phyloP scores from a whole-genome alignment of 495 filamentous ascomycete genomes.

The Penicillium verhagenii region DNA sequence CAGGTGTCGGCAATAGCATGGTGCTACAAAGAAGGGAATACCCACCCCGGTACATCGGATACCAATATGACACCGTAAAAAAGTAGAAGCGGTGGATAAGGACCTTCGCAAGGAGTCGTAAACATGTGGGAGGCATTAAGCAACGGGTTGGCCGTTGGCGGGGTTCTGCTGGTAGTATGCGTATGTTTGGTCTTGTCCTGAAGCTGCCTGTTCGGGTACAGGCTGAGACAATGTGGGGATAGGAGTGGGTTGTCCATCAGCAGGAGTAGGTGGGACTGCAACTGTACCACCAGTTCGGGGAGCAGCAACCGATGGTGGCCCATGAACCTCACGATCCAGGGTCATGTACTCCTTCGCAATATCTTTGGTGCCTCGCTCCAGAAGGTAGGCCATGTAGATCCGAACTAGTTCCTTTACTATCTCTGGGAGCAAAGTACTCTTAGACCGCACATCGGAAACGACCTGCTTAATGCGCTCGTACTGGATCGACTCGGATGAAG shows the following conservation, averaged over 20 bases:
- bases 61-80: constrained; percentile 10
- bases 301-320: constrained; percentile 46
- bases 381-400: constrained; percentile 79
- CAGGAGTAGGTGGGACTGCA: constrained; percentile 12
- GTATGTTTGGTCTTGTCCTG: constrained; percentile 33
- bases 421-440: constrained; percentile 66
- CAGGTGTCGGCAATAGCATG: constrained; percentile 20
- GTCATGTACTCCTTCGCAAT: constrained; percentile 82
- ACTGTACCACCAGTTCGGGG: constrained; percentile 33
- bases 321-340: constrained; percentile 84
- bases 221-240: constrained; percentile 9
- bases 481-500: constrained; percentile 61
- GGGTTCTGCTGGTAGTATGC: constrained; percentile 41
- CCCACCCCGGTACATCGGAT: constrained; percentile 22
- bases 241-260: constrained; percentile 14
- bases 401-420: constrained; percentile 75
- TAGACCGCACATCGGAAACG: constrained; percentile 70
- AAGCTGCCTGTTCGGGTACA: constrained; percentile 20
- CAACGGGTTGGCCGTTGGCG: constrained; percentile 31
- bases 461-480: constrained; percentile 76
- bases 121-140: constrained; percentile 14
- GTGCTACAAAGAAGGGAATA: constrained; percentile 34
- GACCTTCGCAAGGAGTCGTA: constrained; percentile 15
- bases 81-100: neutral
- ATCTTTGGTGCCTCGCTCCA: constrained; percentile 78